phyloP scores from a whole-genome alignment of 148 eudicot genomes.

The Polygonum maritimum region DNA sequence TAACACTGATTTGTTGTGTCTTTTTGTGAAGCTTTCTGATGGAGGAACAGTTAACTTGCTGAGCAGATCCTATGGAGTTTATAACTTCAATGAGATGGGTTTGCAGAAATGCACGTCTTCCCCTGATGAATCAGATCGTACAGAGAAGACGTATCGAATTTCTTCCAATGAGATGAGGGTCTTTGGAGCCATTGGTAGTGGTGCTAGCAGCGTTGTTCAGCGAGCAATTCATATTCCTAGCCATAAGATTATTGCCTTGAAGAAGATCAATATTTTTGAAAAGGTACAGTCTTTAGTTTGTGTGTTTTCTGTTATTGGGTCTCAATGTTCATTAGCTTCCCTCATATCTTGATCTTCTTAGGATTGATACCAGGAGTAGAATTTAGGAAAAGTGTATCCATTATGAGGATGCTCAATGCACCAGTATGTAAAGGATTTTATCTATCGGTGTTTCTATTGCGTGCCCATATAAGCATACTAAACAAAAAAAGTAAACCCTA shows the following conservation, averaged over 20 bases:
- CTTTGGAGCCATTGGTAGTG: conserved; percentile 92
- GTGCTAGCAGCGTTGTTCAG: conserved; percentile 97
- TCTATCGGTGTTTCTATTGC: too few relatives aligned
- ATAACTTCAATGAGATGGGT: conserved; percentile 85
- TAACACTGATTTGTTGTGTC: neutral
- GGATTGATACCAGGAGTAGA: too few relatives aligned
- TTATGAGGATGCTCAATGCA: neutral
- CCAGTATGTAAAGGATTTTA: neutral
- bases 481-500: too few relatives aligned
- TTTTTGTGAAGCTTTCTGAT: conserved; percentile 42
- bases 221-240: conserved; percentile 86
- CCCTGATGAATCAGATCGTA: conserved; percentile 36
- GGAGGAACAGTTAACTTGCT: conserved; percentile 77
- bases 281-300: conserved; percentile 36
- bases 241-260: conserved; percentile 83
- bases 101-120: conserved; percentile 72
- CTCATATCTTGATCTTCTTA: too few relatives aligned
- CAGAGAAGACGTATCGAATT: conserved; percentile 69
- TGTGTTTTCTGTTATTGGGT: neutral
- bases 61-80: conserved; percentile 86
- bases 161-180: conserved; percentile 84
- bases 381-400: too few relatives aligned
- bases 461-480: too few relatives aligned
- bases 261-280: conserved; percentile 91
- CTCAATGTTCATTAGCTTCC: neutral